A percentile compares a stretch with the other conserved stretches of the same genome.
Conservation (phyloP, 1,284 basidiomycete species). For the Irpex lacteus region DNA sequence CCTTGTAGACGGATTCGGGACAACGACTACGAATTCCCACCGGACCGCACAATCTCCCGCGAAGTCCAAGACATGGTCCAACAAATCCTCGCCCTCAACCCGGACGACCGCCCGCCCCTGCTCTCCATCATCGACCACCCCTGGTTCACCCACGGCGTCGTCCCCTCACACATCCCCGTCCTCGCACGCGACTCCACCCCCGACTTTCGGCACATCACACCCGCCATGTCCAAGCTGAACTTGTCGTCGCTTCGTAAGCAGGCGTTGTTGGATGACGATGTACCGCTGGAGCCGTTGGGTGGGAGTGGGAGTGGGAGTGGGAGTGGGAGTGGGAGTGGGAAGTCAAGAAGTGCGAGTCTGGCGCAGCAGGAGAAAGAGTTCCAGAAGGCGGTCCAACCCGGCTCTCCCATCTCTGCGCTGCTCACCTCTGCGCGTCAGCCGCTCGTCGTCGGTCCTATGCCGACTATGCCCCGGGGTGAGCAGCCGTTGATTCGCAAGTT, state of each 20-base stretch:
- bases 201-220: constrained; percentile 70
- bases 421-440: constrained; percentile 89
- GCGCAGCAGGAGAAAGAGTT: constrained; percentile 94
- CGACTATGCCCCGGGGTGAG: constrained; percentile 33
- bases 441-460: constrained; percentile 65
- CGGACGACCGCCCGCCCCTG: constrained; percentile 78
- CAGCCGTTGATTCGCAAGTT: constrained; percentile 57
- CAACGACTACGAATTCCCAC: constrained; percentile 92
- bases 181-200: constrained; percentile 76
- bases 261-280: constrained; percentile 60
- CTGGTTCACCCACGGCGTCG: constrained; percentile 83
- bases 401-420: constrained; percentile 90
- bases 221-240: constrained; percentile 65
- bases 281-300: constrained; percentile 39
- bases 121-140: constrained; percentile 83
- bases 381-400: constrained; percentile 93
- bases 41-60: constrained; percentile 68
- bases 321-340: constrained; percentile 18
- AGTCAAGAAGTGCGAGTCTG: constrained; percentile 50
- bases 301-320: constrained; percentile 18
- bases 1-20: constrained; percentile 79
- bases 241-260: constrained; percentile 62
- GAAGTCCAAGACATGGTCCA: constrained; percentile 81
- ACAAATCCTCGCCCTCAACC: constrained; percentile 83
- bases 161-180: constrained; percentile 79